Base-by-base conservation (phyloP, 2,329 filamentous ascomycete species). In the Calonectria montana region DNA sequence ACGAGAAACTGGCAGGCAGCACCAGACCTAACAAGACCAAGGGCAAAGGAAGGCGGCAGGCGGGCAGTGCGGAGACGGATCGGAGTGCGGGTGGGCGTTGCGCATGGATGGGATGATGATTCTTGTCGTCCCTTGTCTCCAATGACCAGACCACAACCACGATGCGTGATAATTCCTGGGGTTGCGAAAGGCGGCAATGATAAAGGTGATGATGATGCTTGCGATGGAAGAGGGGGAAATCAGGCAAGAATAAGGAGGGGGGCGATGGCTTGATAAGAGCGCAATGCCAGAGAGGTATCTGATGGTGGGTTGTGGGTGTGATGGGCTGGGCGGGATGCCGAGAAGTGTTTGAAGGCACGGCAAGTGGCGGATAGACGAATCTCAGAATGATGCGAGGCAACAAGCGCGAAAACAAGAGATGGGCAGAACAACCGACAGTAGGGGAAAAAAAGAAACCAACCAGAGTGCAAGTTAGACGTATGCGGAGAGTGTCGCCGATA, bases 351-450 rank as follows among this genome's bases (percentile, higher is more conserved):
- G 69, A 61, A 64, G 70, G 64, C 53, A 64, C 77, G 77, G 77
- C 76, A 79, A 76, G 71, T 71, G 72, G 75, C 77, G 77, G 77
- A 72, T 79, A 75, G 63, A 27, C 55, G 55, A 70, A 61, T 61
- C 71, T 73, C 65, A 53, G 71, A 63, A 75, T 74, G 67, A 73
- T 65, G 70, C 39, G 65, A 45, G 59, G 75, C 66, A 75, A 73
- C 53, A 67, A 65, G 63, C 35, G 63, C 62, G 48, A 48, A 55
- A 64, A 41, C 10, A 47, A 8, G 57, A 31, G 45, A 61, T 57
- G 53, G 23, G 18, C 50, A 25, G 31, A 23, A n/a, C 37, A 47
- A 45, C 55, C 35, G 65, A 50, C 31, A 10, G 31, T 3, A 35
- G 31, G 13, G 31, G 41, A 25, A 27, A 35, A 57, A 25, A 25